These are phyloP conservation scores for Carex arenaria DNA, from an alignment of 202 grass and related monocot species.

Conservation along the genomic window DNA sequence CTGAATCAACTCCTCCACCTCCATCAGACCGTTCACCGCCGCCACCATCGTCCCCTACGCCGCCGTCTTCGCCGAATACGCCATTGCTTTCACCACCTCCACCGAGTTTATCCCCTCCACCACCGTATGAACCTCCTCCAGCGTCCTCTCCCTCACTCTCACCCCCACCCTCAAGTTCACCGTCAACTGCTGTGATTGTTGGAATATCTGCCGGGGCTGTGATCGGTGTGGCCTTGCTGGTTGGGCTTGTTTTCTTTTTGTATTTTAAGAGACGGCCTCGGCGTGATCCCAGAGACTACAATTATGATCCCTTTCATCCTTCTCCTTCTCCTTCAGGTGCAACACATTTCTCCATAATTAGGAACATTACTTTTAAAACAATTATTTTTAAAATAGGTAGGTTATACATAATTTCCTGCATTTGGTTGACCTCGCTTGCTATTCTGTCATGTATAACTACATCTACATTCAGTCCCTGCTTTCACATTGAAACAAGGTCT, in stretches of 20 bases:
- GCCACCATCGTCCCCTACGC: neutral
- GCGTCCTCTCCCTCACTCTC: slow-evolving; percentile 12
- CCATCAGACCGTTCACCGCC: slow-evolving; percentile 4
- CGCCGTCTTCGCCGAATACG: slow-evolving; percentile 21
- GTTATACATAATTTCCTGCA: neutral
- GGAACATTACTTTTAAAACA: neutral
- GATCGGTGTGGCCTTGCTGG: slow-evolving; percentile 25
- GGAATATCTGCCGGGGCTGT: slow-evolving; percentile 34
- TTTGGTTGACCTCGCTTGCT: neutral
- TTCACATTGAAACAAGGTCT: neutral
- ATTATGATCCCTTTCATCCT: neutral
- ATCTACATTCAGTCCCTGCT: neutral
- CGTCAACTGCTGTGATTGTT: neutral
- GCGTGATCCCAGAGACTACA: neutral
- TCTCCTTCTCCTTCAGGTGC: neutral
- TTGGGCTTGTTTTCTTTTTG: slow-evolving; percentile 33
- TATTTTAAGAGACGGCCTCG: slow-evolving; percentile 22
- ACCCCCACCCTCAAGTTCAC: neutral
- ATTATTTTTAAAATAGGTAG: neutral
- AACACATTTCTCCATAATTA: neutral
- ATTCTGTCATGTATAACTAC: neutral
- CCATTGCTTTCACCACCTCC: neutral
- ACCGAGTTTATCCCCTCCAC: neutral
- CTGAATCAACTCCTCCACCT: neutral
- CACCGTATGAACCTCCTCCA: neutral